phyloP scores from a whole-genome alignment of 1,284 basidiomycete genomes.

The Xerocomus cyaneibrunnescens region DNA sequence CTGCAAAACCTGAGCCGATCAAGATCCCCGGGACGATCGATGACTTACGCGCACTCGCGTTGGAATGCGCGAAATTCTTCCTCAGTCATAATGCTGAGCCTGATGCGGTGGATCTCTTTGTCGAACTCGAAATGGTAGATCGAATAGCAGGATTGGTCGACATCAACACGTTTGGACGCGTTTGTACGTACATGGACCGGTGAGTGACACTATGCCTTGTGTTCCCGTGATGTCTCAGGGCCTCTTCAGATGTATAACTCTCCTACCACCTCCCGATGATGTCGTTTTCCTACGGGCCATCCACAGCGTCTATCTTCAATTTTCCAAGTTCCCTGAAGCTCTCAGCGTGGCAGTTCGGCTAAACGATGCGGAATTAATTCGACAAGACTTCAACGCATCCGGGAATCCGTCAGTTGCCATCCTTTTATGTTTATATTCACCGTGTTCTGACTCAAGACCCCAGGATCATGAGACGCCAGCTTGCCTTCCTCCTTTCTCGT shows the following conservation, averaged over 20 bases:
- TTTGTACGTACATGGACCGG: conserved; percentile 99
- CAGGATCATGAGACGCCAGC: conserved; percentile 92
- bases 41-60: conserved; percentile 76
- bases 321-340: conserved; percentile 90
- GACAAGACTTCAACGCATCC: conserved; percentile 84
- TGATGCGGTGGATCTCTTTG: conserved; percentile 94
- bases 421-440: neutral
- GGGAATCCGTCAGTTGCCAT: conserved; percentile 68
- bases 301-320: conserved; percentile 87
- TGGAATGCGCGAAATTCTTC: conserved; percentile 90
- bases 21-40: conserved; percentile 56
- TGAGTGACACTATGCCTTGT: conserved; percentile 39
- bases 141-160: conserved; percentile 79
- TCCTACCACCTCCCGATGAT: conserved; percentile 94
- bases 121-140: conserved; percentile 92
- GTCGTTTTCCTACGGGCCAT: conserved; percentile 88
- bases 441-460: conserved; percentile 14
- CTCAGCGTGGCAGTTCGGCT: conserved; percentile 87
- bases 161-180: conserved; percentile 85
- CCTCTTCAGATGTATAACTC: conserved; percentile 74
- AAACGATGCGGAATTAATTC: conserved; percentile 79
- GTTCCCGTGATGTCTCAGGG: conserved; percentile 12
- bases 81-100: conserved; percentile 96
- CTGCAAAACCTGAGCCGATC: conserved; percentile 32
- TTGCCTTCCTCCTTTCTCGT: conserved; percentile 92